Percentiles rank a stretch among this genome's conserved stretches.
These are phyloP conservation scores for Rossbeevera mucosa DNA, from an alignment of 768 basidiomycete genomes.

Conservation along the genomic window DNA sequence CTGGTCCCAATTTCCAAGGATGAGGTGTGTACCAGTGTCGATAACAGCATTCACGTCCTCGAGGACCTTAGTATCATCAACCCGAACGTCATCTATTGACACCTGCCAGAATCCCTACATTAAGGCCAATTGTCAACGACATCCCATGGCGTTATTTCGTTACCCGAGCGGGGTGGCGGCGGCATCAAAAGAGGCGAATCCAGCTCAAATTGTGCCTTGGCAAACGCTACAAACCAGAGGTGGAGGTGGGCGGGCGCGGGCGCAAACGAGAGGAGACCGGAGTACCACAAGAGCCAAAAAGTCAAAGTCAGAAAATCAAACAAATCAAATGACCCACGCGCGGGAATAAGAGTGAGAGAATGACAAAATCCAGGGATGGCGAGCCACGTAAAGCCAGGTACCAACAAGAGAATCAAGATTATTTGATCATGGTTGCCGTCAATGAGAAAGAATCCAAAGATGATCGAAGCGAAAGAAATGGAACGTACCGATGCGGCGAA, in stretches of 20 bases:
- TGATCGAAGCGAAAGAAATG: background rate
- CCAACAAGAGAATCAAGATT: background rate
- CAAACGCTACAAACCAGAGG: slow-evolving; percentile 13
- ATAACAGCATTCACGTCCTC: too few relatives aligned
- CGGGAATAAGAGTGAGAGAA: background rate
- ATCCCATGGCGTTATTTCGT: background rate
- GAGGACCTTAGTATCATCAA: too few relatives aligned
- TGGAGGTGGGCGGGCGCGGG: background rate
- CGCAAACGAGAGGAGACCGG: background rate
- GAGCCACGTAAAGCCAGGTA: background rate
- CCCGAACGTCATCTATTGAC: too few relatives aligned
- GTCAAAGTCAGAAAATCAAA: background rate
- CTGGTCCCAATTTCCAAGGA: too few relatives aligned
- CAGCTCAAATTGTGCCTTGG: slow-evolving; percentile 11
- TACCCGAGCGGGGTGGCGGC: background rate
- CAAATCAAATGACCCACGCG: background rate
- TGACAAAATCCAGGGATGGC: background rate
- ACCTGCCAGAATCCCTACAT: too few relatives aligned
- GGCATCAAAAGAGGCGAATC: slow-evolving; percentile 2
- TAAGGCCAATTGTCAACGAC: too few relatives aligned
- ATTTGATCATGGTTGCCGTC: background rate
- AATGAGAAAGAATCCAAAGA: background rate
- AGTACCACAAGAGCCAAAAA: background rate
- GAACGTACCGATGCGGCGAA: slow-evolving; percentile 13
- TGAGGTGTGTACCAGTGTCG: too few relatives aligned